A percentile compares a stretch with the other conserved stretches of the same genome.
phyloP scores from a whole-genome alignment of 768 basidiomycete species.

The Agaricus blazei region DNA sequence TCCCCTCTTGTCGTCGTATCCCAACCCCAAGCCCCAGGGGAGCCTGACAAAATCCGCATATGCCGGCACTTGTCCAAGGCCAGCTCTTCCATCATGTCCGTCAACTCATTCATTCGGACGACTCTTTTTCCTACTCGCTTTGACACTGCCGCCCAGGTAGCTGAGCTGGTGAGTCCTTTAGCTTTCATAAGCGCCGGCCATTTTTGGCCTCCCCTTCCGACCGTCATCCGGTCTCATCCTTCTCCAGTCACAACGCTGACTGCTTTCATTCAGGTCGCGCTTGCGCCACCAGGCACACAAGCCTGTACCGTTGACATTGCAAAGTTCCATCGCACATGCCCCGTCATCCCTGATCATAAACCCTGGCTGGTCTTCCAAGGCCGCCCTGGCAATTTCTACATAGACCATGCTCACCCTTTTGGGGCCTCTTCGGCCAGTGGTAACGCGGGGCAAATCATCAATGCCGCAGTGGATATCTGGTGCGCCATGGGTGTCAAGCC shows the following conservation, averaged over 20 bases:
- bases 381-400: conserved; percentile 11
- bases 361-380: conserved; percentile 20
- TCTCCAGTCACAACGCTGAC: no score
- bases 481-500: no score
- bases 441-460: no score
- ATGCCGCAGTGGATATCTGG: no score
- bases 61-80: conserved; percentile 25
- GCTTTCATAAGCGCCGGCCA: no score
- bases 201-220: no score
- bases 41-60: conserved; percentile 19
- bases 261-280: background rate
- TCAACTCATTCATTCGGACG: conserved; percentile 20
- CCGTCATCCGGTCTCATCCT: no score
- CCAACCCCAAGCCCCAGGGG: conserved; percentile 18
- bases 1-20: conserved; percentile 22
- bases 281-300: conserved; percentile 16
- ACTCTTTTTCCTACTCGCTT: conserved; percentile 23
- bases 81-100: conserved; percentile 6
- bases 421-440: no score
- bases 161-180: conserved; percentile 19
- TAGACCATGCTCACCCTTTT: conserved; percentile 1
- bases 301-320: conserved; percentile 24
- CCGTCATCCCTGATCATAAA: conserved; percentile 23
- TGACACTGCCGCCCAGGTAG: conserved; percentile 18
- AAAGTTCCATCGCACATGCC: conserved; percentile 25